Evolutionary conservation across 2,329 filamentous ascomycete species (phyloP).

Genomic region (Aphanocladium album): DNA sequence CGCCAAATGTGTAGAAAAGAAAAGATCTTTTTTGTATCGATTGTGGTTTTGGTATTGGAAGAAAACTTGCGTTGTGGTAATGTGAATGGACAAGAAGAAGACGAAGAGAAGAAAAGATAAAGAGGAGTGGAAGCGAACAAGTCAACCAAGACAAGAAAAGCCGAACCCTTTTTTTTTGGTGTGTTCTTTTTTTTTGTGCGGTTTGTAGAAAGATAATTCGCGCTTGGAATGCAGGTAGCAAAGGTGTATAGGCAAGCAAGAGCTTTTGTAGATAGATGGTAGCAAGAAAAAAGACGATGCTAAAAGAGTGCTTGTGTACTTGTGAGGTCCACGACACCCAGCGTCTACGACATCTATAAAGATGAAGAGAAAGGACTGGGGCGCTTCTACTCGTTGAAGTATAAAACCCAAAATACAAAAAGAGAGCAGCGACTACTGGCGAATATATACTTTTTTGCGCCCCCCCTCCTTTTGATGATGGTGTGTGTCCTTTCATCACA

Average conservation of each 20-base stretch:
- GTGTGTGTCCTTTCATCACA: too few relatives aligned
- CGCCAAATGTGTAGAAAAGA: background rate
- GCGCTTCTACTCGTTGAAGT: conserved; percentile 3
- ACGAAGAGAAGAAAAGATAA: background rate
- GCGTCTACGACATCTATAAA: background rate
- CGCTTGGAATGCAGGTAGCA: background rate
- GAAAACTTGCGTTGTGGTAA: background rate
- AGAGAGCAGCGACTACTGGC: background rate
- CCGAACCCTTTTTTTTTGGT: background rate
- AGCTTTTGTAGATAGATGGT: background rate
- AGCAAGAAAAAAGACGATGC: background rate
- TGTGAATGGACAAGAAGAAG: background rate
- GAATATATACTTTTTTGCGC: conserved; percentile 9
- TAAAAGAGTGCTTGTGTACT: background rate
- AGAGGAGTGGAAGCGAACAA: background rate
- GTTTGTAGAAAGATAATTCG: background rate
- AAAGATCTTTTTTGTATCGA: background rate
- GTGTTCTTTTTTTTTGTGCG: background rate
- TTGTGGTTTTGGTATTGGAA: background rate
- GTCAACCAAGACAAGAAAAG: background rate
- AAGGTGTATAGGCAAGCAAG: background rate
- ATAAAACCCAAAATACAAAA: background rate
- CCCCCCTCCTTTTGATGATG: too few relatives aligned
- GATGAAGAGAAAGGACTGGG: background rate
- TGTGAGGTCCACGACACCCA: background rate